Evolutionary conservation across 2,329 filamentous ascomycete genomes (phyloP).

Genomic region (Trichoderma citrinoviride): DNA sequence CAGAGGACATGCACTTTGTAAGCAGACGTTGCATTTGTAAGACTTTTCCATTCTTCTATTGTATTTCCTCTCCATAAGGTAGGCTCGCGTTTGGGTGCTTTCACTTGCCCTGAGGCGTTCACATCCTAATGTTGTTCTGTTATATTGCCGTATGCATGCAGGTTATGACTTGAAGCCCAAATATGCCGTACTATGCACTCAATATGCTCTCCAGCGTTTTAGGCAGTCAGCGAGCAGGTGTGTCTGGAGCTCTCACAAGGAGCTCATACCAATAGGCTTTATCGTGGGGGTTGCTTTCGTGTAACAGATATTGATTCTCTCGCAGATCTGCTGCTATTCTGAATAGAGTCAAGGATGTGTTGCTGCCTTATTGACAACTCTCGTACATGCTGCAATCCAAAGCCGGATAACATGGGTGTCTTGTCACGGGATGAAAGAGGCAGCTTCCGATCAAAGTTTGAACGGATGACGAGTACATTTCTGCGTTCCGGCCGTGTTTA

Average conservation of each 20-base stretch:
- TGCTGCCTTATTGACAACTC: conserved; percentile 5
- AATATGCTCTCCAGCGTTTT: neutral
- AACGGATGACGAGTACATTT: no score
- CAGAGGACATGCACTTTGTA: no score
- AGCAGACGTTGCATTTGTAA: no score
- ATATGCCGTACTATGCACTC: neutral
- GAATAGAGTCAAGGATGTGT: neutral
- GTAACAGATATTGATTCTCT: conserved; percentile 3
- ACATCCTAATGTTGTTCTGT: neutral
- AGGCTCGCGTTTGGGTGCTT: neutral
- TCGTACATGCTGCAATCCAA: neutral
- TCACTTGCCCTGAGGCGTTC: neutral
- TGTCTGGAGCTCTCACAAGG: neutral
- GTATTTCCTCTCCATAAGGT: neutral
- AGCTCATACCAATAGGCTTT: neutral
- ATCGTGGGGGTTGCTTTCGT: conserved; percentile 15
- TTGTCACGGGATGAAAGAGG: conserved; percentile 11
- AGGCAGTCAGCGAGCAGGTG: neutral
- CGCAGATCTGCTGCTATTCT: neutral
- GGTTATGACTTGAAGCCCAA: conserved; percentile 2
- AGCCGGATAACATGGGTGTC: neutral
- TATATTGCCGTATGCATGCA: neutral
- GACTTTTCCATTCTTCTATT: no score
- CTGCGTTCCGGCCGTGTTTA: no score
- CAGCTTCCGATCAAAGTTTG: neutral